A percentile compares a stretch with the other conserved stretches of the same genome.
Evolutionary conservation across 2,329 filamentous ascomycete species (phyloP).

Genomic region (Fusarium nisikadoi): DNA sequence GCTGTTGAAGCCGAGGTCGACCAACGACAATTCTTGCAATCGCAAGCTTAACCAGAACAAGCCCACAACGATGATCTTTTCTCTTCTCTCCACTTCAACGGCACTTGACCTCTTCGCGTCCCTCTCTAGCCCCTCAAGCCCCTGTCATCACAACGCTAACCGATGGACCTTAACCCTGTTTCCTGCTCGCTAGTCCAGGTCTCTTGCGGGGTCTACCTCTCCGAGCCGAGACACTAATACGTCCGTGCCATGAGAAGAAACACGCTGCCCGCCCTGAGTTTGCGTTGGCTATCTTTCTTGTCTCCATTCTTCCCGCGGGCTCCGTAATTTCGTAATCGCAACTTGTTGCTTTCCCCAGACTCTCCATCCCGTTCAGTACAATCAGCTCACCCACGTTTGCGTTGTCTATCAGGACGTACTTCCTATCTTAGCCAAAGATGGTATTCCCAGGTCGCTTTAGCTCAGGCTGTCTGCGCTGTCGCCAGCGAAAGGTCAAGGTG

Average conservation of each 20-base stretch:
- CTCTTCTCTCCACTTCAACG: neutral
- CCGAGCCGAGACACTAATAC: neutral
- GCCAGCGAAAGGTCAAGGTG: constrained; percentile 48
- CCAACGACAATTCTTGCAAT: neutral
- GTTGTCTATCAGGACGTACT: neutral
- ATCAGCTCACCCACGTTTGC: neutral
- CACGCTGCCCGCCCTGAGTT: neutral
- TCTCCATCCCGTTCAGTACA: neutral
- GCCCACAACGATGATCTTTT: constrained; percentile 8
- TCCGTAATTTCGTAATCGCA: constrained; percentile 2
- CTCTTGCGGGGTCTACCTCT: neutral
- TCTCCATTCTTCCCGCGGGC: neutral
- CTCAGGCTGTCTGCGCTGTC: constrained; percentile 46
- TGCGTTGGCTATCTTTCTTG: neutral
- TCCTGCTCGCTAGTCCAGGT: neutral
- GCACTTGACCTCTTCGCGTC: neutral
- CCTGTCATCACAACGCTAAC: neutral
- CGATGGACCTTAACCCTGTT: neutral
- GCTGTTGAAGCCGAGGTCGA: constrained; percentile 13
- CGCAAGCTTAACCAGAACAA: constrained; percentile 30
- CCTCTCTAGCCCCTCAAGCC: neutral
- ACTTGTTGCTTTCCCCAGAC: constrained; percentile 12
- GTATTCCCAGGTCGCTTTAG: constrained; percentile 48
- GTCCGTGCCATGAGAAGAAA: constrained; percentile 1
- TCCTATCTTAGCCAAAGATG: constrained; percentile 29